Percentiles rank a stretch among this genome's conserved stretches.
These are phyloP conservation scores for Physcomitrium patens DNA, from an alignment of 225 moss, liverwort and hornwort genomes.

Conservation along the genomic window DNA sequence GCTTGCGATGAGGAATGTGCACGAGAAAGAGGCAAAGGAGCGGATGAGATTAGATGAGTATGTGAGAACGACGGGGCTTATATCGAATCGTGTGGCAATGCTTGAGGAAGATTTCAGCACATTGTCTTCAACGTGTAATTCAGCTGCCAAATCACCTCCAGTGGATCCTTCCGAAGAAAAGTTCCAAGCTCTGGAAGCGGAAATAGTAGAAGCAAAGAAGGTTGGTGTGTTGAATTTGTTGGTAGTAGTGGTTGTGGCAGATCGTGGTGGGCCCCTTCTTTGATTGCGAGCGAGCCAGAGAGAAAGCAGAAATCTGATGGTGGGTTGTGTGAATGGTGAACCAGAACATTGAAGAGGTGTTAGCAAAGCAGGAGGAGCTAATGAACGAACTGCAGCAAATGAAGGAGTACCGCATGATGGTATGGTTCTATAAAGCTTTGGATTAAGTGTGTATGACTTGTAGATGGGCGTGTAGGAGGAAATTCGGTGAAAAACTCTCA, in stretches of 20 bases:
- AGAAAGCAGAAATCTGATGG: slow-evolving; percentile 21
- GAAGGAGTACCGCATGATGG: slow-evolving; percentile 65
- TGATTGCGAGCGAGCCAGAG: not conserved
- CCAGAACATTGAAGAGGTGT: slow-evolving; percentile 69
- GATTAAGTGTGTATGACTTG: slow-evolving; percentile 9
- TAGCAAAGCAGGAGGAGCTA: slow-evolving; percentile 77
- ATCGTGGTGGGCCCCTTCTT: not conserved
- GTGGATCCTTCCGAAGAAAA: slow-evolving; percentile 49
- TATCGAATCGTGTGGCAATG: slow-evolving; percentile 50
- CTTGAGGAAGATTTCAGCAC: slow-evolving; percentile 47
- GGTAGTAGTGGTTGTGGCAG: not conserved
- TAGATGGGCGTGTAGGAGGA: not conserved
- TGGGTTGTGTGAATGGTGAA: slow-evolving; percentile 26
- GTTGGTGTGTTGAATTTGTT: slow-evolving; percentile 39
- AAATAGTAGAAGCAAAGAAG: slow-evolving; percentile 83
- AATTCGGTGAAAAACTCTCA: not conserved
- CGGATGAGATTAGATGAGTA: slow-evolving; percentile 40
- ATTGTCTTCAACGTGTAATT: slow-evolving; percentile 40
- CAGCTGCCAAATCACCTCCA: slow-evolving; percentile 36
- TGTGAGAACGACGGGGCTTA: slow-evolving; percentile 31
- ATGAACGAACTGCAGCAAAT: slow-evolving; percentile 62
- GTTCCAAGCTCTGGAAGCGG: slow-evolving; percentile 73
- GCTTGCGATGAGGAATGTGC: slow-evolving; percentile 30
- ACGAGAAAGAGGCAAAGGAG: slow-evolving; percentile 40
- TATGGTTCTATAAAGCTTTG: slow-evolving; percentile 35